Evolutionary conservation across 371 early-diverging fungal genomes (phyloP), one percentile per base, ranked within the genome.

Genomic region (Circinella minor): DNA sequence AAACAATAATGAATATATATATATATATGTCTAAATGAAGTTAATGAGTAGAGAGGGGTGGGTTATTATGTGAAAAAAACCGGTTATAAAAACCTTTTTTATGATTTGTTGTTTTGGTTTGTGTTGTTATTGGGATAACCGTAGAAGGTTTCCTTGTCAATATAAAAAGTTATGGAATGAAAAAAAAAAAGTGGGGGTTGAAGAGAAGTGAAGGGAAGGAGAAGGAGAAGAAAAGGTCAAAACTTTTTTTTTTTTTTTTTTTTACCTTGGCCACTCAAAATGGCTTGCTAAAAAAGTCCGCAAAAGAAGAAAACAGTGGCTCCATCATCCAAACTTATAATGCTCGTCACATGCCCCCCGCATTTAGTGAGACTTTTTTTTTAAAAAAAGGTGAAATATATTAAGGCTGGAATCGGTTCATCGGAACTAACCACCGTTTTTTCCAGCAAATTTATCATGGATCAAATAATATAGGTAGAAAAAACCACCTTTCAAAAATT

Each of bases 271-370:
- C 27, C 27, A 27, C 27, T 27, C 27, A n/a, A n/a, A n/a, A n/a
- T n/a, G n/a, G n/a, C n/a, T n/a, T n/a, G n/a, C n/a, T 2, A 27
- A 27, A 27, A 27, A 27, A 27, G 27, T 27, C 27, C 27, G 27
- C 27, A 27, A 27, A 27, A 27, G 27, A 27, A 27, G 27, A 43
- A 43, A 11, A 43, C 43, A 11, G 43, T 43, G 43, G 43, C 43
- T 43, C 43, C 39, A n/a, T n/a, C n/a, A n/a, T 43, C 43, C 43
- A 43, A 3, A 11, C 43, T 43, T 43, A 43, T 43, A 43, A 43
- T 27, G 27, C 18, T n/a, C 57, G 57, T 57, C 57, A 57, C 57
- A 57, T 57, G 57, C n/a, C 18, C 57, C 36, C 57, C 57, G 57
- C 57, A 57, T 34, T 57, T 43, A 9, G 11, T 43, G 43, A 43